Percentiles rank a stretch among this genome's conserved stretches.
Evolutionary conservation across 495 filamentous ascomycete species (phyloP).

Genomic region (Clohesyomyces aquaticus): DNA sequence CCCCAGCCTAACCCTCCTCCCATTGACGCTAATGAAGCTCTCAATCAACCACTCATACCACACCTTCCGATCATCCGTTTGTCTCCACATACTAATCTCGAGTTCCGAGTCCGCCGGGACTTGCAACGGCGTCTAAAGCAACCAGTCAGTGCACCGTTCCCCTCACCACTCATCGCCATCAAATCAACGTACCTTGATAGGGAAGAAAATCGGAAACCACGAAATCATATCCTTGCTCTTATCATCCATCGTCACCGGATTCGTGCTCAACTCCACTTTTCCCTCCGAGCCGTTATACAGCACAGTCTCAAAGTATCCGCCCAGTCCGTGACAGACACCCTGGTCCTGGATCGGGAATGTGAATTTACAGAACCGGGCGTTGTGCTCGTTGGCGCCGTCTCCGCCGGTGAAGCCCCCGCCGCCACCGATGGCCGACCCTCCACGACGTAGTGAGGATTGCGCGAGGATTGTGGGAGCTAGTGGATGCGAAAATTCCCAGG

Average conservation of each 20-base stretch:
- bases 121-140: conserved; percentile 75
- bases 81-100: conserved; percentile 89
- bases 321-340: conserved; percentile 88
- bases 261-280: conserved; percentile 84
- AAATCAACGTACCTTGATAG: conserved; percentile 80
- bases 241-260: conserved; percentile 85
- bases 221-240: conserved; percentile 97
- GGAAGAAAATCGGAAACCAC: conserved; percentile 99
- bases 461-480: conserved; percentile 52
- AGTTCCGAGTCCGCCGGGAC: conserved; percentile 82
- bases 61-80: conserved; percentile 91
- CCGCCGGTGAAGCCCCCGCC: conserved; percentile 54
- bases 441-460: conserved; percentile 60
- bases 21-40: conserved; percentile 65
- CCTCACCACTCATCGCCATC: no score
- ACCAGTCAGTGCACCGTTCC: no score
- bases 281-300: conserved; percentile 63
- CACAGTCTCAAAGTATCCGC: conserved; percentile 93
- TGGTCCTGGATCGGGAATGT: conserved; percentile 71
- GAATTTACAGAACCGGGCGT: conserved; percentile 73
- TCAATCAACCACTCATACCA: conserved; percentile 99
- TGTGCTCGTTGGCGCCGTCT: conserved; percentile 78
- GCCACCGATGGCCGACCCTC: conserved; percentile 55
- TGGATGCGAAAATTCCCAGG: conserved; percentile 72
- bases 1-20: conserved; percentile 72